Base-by-base conservation (phyloP, 2,329 filamentous ascomycete genomes). In the Neonectria punicea region DNA sequence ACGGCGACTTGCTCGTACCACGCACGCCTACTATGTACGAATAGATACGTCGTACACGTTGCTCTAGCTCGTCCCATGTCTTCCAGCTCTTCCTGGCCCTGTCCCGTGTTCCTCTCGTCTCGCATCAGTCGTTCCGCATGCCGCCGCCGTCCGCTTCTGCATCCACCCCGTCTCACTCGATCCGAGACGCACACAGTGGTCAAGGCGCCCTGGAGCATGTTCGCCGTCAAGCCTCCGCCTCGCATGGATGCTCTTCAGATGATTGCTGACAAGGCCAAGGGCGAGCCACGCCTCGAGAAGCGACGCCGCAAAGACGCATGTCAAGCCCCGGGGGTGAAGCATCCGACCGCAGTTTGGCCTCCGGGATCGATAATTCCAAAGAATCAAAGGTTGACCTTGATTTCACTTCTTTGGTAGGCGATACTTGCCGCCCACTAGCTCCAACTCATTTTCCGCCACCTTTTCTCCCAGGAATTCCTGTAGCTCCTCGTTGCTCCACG, bases 401-500 rank as follows among this genome's bases (percentile, higher is more conserved):
- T 53, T 63, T 83, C 76, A 89, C 76, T 88, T 90, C 80, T 87
- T 90, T 10, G 82, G 77, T 67, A 90, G 80, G 77, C 87, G 88
- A 80, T 94, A 94, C 80, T 89, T 92, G 43, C 91, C 91, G 5
- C 90, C 90, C 63, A 75, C 84, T 73, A 90, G 85, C 79, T 94
- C 92, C 74, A 97, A 80, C 72, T 89, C 88, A 32, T 89, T 90
- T 46, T 87, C 88, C 6, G 84, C 83, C n/a, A 95, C 90, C 87
- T 97, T 94, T 65, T 91, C 89, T 9, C 83, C 87, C 63, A 98
- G 80, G 76, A 98, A 92, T 77, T 92, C 92, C 73, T 90, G 88
- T 67, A 98, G 81, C 80, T 98, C 94, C 76, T 97, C 94, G 74
- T 93, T 93, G 67, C 91, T 93, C 86, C 93, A 97, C 0, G 93